Base-by-base conservation (phyloP, 1,284 basidiomycete species). In the Ustilago bromivora region DNA sequence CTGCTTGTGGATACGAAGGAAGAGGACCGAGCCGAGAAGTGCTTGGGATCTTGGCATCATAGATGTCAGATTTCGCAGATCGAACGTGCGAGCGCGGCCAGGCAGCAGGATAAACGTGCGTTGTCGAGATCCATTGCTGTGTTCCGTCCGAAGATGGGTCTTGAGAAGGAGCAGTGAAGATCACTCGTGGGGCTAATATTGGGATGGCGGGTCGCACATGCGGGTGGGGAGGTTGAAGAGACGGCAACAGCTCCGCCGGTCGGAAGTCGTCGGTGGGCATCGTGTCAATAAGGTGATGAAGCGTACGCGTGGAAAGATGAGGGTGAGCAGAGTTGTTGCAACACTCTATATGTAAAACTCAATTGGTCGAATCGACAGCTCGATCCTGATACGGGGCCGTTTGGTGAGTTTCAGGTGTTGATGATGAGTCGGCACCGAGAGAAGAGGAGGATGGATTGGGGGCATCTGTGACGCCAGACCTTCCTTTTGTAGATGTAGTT, bases 101-200 rank as follows among this genome's bases (percentile, higher is more conserved):
- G 0, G 92, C 91, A 6, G 92, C 91, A 0, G 92, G 92, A n/a
- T 93, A 86, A 38, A 94, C 83, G 80, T 95, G 93, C 0, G 92
- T 92, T 0, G 90, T 90, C 5, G 89, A 81, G 15, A 79, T 85
- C 82, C 88, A 91, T 12, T 82, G 32, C 60, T 66, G 61, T 86
- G 76, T 28, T 68, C 58, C 19, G 63, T 74, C 32, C 17, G 71
- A 80, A 28, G 62, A 56, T 13, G 70, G 57, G 31, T 63, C 52
- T 38, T 76, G 69, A 1, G 73, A 76, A 12, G 77, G 67, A 10
- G 71, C 61, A 17, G 71, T 71, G 55, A 71, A 76, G 40, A 65
- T 56, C 54, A 79, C 67, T 15, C 70, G 65, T 3, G 70, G 68
- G 9, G 61, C 34, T 4, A 66, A 38, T 3, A 55, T 51, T 9